A percentile compares a stretch with the other conserved stretches of the same genome.
Evolutionary conservation across 2,329 filamentous ascomycete genomes (phyloP).

Genomic region (Grosmannia huntii): DNA sequence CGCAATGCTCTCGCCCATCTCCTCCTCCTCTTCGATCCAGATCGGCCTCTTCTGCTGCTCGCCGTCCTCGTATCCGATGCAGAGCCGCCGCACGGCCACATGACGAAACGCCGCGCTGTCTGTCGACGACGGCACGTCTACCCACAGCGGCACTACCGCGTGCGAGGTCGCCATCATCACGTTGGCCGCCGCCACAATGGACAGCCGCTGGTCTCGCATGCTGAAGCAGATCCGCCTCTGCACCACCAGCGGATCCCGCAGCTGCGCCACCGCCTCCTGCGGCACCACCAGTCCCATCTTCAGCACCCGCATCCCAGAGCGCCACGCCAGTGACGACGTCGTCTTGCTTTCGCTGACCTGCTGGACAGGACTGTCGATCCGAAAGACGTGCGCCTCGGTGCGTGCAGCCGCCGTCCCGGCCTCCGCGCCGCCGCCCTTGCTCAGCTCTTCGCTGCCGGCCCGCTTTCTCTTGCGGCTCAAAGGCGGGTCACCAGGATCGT

Average conservation of each 20-base stretch:
- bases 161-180: slow-evolving; percentile 17
- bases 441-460: neutral
- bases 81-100: slow-evolving; percentile 21
- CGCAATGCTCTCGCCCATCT: slow-evolving; percentile 47
- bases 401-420: neutral
- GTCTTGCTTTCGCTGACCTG: neutral
- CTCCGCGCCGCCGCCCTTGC: neutral
- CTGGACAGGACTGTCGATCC: neutral
- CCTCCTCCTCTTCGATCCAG: slow-evolving; percentile 35
- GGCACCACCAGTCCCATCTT: slow-evolving; percentile 21
- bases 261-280: neutral
- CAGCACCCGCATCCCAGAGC: slow-evolving; percentile 21
- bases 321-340: slow-evolving; percentile 15
- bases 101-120: slow-evolving; percentile 5
- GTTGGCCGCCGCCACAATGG: slow-evolving; percentile 12
- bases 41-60: slow-evolving; percentile 6
- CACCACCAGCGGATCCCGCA: neutral
- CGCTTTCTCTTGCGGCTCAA: neutral
- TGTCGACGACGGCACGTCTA: slow-evolving; percentile 15
- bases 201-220: slow-evolving; percentile 1
- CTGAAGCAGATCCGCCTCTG: slow-evolving; percentile 7
- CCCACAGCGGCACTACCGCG: slow-evolving; percentile 31
- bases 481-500: neutral
- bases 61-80: slow-evolving; percentile 5
- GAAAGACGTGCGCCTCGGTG: slow-evolving; percentile 1